Evolutionary conservation across 192 early-diverging fungal genomes (phyloP).

Genomic region (Thamnidium elegans): DNA sequence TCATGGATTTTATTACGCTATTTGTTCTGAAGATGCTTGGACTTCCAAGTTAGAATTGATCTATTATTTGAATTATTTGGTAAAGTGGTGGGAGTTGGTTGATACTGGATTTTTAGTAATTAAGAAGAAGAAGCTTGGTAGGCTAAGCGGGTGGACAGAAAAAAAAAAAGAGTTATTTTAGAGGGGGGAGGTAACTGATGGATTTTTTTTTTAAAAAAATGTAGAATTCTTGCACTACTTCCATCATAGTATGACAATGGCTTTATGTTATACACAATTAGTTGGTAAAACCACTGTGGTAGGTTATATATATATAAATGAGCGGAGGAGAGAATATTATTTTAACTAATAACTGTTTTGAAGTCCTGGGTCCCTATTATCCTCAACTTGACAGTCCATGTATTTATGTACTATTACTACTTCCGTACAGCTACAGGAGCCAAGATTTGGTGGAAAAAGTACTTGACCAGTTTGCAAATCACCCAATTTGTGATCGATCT

Average conservation of each 20-base stretch:
- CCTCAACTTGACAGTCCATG: conserved; percentile 86
- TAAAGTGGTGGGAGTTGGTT: conserved; percentile 87
- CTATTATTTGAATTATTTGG: conserved; percentile 88
- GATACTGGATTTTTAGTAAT: conserved; percentile 89
- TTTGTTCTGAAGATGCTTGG: conserved; percentile 66
- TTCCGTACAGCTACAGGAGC: conserved; percentile 73
- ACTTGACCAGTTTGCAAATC: conserved; percentile 88
- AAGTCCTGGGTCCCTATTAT: conserved; percentile 75
- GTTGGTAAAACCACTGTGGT: conserved; percentile 70
- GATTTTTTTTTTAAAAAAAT: not conserved
- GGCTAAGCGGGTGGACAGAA: not conserved
- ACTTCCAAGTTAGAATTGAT: conserved; percentile 71
- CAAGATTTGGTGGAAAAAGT: conserved; percentile 90
- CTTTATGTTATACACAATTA: conserved; percentile 83
- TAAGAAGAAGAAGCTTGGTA: conserved; percentile 78
- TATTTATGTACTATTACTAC: conserved; percentile 92
- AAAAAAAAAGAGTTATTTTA: not conserved
- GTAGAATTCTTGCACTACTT: conserved; percentile 88
- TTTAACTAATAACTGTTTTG: not conserved
- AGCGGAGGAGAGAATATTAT: not conserved
- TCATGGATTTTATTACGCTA: conserved; percentile 67
- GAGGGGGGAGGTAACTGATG: too few species aligned
- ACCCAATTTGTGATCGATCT: conserved; percentile 88
- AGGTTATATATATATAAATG: conserved; percentile 41
- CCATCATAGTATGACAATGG: conserved; percentile 90